A percentile compares a stretch with the other conserved stretches of the same genome.
phyloP scores from a whole-genome alignment of 306 rosid genomes.

The Nissolia schottii region DNA sequence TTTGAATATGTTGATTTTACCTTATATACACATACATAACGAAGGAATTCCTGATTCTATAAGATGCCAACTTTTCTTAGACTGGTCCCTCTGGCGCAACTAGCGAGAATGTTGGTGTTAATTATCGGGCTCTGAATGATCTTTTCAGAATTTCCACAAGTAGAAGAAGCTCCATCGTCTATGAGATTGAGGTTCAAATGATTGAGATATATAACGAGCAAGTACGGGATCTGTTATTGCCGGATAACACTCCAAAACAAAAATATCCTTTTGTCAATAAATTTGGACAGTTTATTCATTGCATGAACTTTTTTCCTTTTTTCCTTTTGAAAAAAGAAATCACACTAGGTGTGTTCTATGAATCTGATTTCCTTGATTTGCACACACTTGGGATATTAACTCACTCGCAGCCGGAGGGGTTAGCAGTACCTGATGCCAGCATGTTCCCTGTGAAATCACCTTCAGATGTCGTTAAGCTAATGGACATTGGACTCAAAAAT shows the following conservation, averaged over 20 bases:
- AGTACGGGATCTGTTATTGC: slow-evolving; percentile 46
- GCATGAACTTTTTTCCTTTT: neutral
- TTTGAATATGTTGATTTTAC: slow-evolving; percentile 10
- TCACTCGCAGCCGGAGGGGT: slow-evolving; percentile 31
- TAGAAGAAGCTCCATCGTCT: slow-evolving; percentile 17
- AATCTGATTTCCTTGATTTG: slow-evolving; percentile 49
- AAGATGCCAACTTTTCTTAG: slow-evolving; percentile 31
- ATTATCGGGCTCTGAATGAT: slow-evolving; percentile 47
- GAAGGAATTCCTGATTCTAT: slow-evolving; percentile 20
- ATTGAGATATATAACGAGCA: slow-evolving; percentile 54
- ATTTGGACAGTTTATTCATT: neutral
- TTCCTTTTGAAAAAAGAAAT: neutral
- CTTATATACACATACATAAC: neutral
- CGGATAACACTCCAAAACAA: slow-evolving; percentile 18
- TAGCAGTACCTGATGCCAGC: slow-evolving; percentile 53
- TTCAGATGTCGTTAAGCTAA: slow-evolving; percentile 39
- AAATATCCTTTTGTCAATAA: slow-evolving; percentile 38
- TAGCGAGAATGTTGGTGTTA: slow-evolving; percentile 41
- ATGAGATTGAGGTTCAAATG: slow-evolving; percentile 46
- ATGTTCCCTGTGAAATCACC: slow-evolving; percentile 38
- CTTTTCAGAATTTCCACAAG: slow-evolving; percentile 36
- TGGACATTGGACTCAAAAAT: slow-evolving; percentile 43
- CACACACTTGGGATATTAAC: slow-evolving; percentile 55
- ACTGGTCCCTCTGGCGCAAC: slow-evolving; percentile 50
- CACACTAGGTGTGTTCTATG: neutral